These are phyloP conservation scores for Colletotrichum tamarilloi DNA, from an alignment of 2,329 filamentous ascomycete species.

Conservation along the genomic window DNA sequence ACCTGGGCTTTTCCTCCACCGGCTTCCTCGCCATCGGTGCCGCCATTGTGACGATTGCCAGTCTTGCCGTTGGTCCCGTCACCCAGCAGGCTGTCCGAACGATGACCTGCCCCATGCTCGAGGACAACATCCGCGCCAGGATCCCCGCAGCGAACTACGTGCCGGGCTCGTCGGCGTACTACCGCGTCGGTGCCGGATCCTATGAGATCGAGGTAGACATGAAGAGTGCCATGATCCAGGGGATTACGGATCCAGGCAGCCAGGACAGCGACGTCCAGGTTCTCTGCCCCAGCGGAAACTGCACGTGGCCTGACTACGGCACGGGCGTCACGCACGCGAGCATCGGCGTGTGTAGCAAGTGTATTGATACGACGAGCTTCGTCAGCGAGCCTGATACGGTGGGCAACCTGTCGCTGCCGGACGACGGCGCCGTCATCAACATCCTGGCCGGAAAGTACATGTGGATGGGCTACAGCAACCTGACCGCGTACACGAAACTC, in stretches of 20 bases:
- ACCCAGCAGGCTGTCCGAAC: constrained; percentile 44
- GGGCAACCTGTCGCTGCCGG: constrained; percentile 23
- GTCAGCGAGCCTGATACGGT: not conserved
- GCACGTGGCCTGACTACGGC: constrained; percentile 26
- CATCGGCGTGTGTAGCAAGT: constrained; percentile 28
- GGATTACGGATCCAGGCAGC: constrained; percentile 40
- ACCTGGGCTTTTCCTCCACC: constrained; percentile 20
- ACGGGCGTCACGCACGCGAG: constrained; percentile 25
- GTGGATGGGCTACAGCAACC: constrained; percentile 31
- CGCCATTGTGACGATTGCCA: constrained; percentile 41
- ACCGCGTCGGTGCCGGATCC: constrained; percentile 36
- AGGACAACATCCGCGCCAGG: not conserved
- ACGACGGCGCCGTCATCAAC: constrained; percentile 16
- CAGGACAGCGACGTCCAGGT: constrained; percentile 35
- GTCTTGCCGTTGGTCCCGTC: constrained; percentile 44
- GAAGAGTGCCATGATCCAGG: constrained; percentile 45
- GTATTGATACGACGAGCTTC: constrained; percentile 25
- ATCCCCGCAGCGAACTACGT: constrained; percentile 28
- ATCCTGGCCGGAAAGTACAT: constrained; percentile 7
- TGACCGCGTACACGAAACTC: constrained; percentile 4
- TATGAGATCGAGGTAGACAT: constrained; percentile 43
- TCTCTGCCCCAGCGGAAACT: constrained; percentile 20
- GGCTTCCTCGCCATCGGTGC: constrained; percentile 35
- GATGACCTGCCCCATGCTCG: constrained; percentile 25
- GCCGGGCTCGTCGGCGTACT: constrained; percentile 36